Evolutionary conservation across 2,329 filamentous ascomycete species (phyloP).

Genomic region (Ceratocystis eucalypticola): DNA sequence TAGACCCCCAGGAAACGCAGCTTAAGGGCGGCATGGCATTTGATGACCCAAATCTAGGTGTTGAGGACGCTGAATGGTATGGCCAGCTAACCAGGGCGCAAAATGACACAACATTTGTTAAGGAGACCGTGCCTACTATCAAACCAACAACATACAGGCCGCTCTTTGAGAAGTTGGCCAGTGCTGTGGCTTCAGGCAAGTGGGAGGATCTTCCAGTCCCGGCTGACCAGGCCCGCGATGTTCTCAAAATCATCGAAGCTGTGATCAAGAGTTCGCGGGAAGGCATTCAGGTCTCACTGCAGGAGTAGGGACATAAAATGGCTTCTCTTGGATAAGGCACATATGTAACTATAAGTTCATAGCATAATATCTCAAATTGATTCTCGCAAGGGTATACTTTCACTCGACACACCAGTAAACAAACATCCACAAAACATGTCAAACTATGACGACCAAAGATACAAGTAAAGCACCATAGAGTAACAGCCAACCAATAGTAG

Average conservation of each 20-base stretch:
- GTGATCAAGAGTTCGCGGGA: slow-evolving; percentile 37
- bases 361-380: slow-evolving; percentile 1
- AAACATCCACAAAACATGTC: not conserved
- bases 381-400: slow-evolving; percentile 16
- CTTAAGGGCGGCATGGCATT: slow-evolving; percentile 50
- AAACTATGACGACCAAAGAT: not conserved
- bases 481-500: not conserved
- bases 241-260: slow-evolving; percentile 40
- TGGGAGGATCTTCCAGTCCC: slow-evolving; percentile 41
- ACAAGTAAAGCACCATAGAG: not conserved
- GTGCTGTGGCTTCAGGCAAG: slow-evolving; percentile 34
- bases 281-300: slow-evolving; percentile 30
- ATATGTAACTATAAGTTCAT: not conserved
- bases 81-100: slow-evolving; percentile 46
- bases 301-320: not conserved
- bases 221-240: slow-evolving; percentile 39
- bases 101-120: slow-evolving; percentile 37
- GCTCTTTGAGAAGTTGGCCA: slow-evolving; percentile 47
- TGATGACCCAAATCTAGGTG: slow-evolving; percentile 49
- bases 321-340: not conserved
- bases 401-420: slow-evolving; percentile 6
- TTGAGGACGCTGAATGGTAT: slow-evolving; percentile 43
- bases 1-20: slow-evolving; percentile 67
- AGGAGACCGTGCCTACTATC: slow-evolving; percentile 42
- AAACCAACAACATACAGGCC: slow-evolving; percentile 53